Evolutionary conservation across 2,329 filamentous ascomycete genomes (phyloP), one percentile per base, ranked within the genome.

Genomic region (Plectosphaerella sp.): DNA sequence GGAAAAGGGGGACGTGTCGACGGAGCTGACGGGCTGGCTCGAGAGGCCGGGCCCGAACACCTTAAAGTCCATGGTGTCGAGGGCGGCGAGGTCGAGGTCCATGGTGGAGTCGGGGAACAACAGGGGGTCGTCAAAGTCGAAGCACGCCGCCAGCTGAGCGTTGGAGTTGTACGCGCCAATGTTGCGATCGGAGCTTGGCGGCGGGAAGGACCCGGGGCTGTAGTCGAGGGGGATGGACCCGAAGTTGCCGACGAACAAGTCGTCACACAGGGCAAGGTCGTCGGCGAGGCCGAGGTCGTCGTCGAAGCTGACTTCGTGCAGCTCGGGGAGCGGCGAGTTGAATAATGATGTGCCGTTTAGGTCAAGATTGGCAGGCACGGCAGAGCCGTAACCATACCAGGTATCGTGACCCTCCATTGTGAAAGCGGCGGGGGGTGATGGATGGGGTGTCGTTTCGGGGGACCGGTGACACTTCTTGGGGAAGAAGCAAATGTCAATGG

Each of bases 51-150:
- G 35, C 28, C 28, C 28, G 28, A 33, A 33, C 8, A 33, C 3
- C 4, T 33, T 33, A 7, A 33, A 33, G 15, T 39, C 20, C 20
- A 5, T 35, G 22, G 15, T 37, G 16, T 54, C 52, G 25, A 49
- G 49, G 37, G 15, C 15, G 49, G 54, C 45, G 49, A 49, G 52
- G 47, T 54, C 52, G 35, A 56, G 49, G 35, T 47, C 50, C 4
- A 48, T 36, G 47, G 52, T 52, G 25, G 22, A 54, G 20, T 52
- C 52, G 22, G 54, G 47, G 37, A 54, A 49, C 24, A 52, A 49
- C 36, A 56, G 36, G 24, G 53, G 48, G 14, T n/a, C 49, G n/a
- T 52, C 48, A 25, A 56, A 49, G 45, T 53, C 47, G 18, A 52
- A 57, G 48, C 36, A 36, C 24, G 48, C 20, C 16, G 41, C 41